Base-by-base conservation (phyloP, 2,329 filamentous ascomycete genomes). In the Zasmidium citrigriseum region DNA sequence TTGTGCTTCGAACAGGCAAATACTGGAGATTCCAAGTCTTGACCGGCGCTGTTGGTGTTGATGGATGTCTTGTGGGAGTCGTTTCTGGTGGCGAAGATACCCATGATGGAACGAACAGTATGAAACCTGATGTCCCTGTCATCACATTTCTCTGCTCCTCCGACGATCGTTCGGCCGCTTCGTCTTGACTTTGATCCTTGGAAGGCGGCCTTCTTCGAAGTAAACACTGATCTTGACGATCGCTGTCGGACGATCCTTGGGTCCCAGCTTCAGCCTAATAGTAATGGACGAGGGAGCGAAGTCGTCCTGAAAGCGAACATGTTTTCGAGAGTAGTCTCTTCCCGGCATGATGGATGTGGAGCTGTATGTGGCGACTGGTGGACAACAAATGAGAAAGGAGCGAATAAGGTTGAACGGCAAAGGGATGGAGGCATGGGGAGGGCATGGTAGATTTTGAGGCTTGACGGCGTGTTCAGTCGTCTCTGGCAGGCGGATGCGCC, bases 61-160 rank as follows among this genome's bases (percentile, higher is more conserved):
- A 24, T 20, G 18, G 11, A 10, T 24, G 46, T 48, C 14, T 24
- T 18, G 12, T 16, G 46, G 4, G 2, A 16, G 14, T 5, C 11
- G 3, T 16, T 23, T 14, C 51, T 14, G 20, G 16, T 18, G 20
- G 16, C 5, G 22, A 53, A 24, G 21, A 41, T 24, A 53, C 16
- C 34, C 34, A 9, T 48, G 24, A 25, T n/a, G 16, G 22, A 51
- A 18, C 82, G 93, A 41, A 41, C 14, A 41, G 14, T n/a, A 41
- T 41, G 34, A 41, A 41, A n/a, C 14, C 7, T n/a, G 18, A 4
- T 41, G 12, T 97, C 81, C 88, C 96, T 78, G 87, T 96, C 73
- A 96, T 92, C 45, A 83, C 97, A 41, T 7, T 70, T 86, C 89
- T 62, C 60, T 34, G 27, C 55, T 56, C 52, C 65, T 60, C 46